Conservation (phyloP, 257 asterid genomes). For the Nicotiana tabacum region DNA sequence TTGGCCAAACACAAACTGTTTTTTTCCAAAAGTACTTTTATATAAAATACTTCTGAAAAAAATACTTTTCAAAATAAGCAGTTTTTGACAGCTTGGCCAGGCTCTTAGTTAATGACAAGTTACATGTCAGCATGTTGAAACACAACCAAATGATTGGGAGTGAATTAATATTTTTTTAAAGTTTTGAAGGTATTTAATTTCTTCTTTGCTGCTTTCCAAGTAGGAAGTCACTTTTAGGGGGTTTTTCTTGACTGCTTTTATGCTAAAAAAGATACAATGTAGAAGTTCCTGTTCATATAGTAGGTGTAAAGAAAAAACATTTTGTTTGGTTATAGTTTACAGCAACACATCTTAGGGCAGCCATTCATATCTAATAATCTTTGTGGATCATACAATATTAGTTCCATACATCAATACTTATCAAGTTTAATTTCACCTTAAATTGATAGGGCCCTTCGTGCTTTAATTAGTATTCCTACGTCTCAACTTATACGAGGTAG, state of each 20-base stretch:
- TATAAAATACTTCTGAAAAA: too few species aligned
- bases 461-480: too few species aligned
- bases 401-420: not conserved
- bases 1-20: too few species aligned
- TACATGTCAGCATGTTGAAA: too few species aligned
- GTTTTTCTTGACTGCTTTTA: not conserved
- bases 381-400: not conserved
- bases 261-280: not conserved
- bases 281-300: not conserved
- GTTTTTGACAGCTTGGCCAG: too few species aligned
- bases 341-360: not conserved
- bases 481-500: too few species aligned
- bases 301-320: not conserved
- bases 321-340: not conserved
- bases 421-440: not conserved
- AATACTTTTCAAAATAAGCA: too few species aligned
- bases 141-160: not conserved
- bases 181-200: not conserved
- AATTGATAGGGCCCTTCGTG: not conserved
- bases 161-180: not conserved
- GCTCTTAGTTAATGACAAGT: too few species aligned
- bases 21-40: too few species aligned
- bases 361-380: conserved; percentile 17
- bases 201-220: conserved; percentile 23
- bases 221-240: conserved; percentile 22